phyloP scores from a whole-genome alignment of 2,329 filamentous ascomycete genomes.

The Aspergillus jensenii region DNA sequence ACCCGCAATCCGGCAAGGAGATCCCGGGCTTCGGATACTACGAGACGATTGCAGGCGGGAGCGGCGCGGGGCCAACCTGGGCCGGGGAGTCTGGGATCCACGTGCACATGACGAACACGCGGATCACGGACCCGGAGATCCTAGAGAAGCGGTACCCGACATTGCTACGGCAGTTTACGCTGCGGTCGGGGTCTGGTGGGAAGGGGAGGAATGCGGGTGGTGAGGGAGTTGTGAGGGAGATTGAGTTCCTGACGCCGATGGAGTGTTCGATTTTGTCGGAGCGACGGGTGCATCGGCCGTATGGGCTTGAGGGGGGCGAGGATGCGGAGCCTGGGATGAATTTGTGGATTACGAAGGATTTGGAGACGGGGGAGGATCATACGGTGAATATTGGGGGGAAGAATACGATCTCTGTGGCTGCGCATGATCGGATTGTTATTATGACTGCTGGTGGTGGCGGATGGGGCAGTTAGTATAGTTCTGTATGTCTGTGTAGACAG shows the following conservation, averaged over 20 bases:
- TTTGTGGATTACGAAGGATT: conserved; percentile 77
- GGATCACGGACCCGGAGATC: conserved; percentile 80
- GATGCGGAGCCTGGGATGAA: conserved; percentile 79
- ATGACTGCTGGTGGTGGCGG: conserved; percentile 57
- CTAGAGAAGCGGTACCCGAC: conserved; percentile 80
- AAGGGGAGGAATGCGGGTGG: conserved; percentile 68
- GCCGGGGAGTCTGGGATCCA: conserved; percentile 75
- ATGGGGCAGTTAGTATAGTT: conserved; percentile 26
- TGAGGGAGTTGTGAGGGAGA: conserved; percentile 76
- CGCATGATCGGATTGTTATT: conserved; percentile 62
- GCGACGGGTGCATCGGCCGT: conserved; percentile 72
- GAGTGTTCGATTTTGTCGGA: conserved; percentile 80
- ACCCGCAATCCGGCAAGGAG: conserved; percentile 53
- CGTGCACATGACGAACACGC: conserved; percentile 84
- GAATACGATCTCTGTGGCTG: conserved; percentile 61
- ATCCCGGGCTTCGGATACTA: conserved; percentile 83
- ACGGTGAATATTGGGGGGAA: conserved; percentile 62
- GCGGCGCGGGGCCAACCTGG: conserved; percentile 74
- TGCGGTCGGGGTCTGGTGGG: conserved; percentile 66
- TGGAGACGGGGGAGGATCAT: conserved; percentile 52
- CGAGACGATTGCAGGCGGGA: conserved; percentile 81
- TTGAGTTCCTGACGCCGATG: conserved; percentile 79
- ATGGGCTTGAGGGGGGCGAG: conserved; percentile 79
- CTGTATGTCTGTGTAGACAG: too few relatives aligned
- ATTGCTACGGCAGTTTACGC: conserved; percentile 68